Evolutionary conservation across 2,329 filamentous ascomycete genomes (phyloP).

Genomic region (Penicillium expansum): DNA sequence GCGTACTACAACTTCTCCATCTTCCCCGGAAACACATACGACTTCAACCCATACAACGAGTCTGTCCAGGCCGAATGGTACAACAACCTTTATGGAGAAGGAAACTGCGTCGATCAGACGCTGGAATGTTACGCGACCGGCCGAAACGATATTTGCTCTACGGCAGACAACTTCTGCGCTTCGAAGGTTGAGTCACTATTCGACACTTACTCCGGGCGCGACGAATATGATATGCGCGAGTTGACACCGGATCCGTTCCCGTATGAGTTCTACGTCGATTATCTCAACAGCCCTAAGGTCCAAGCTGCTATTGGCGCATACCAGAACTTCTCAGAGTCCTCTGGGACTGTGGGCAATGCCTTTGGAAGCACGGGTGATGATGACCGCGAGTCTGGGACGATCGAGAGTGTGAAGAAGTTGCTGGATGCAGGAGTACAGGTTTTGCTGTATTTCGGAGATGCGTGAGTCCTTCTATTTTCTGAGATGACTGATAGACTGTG

Average conservation of each 20-base stretch:
- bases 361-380: not conserved
- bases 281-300: not conserved
- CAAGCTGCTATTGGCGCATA: conserved; percentile 1
- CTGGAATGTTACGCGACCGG: not conserved
- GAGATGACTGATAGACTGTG: not conserved
- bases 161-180: not conserved
- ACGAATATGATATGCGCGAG: conserved; percentile 4
- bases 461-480: not conserved
- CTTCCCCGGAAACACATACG: conserved; percentile 38
- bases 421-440: not conserved
- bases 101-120: conserved; percentile 1
- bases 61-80: not conserved
- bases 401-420: not conserved
- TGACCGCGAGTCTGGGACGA: not conserved
- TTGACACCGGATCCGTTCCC: conserved; percentile 1
- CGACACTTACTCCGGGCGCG: not conserved
- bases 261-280: not conserved
- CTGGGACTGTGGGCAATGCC: not conserved
- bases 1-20: conserved; percentile 42
- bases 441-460: not conserved
- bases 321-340: not conserved
- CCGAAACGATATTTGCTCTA: not conserved
- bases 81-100: conserved; percentile 1
- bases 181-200: not conserved
- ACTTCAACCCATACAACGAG: conserved; percentile 23